Percentiles rank a stretch among this genome's conserved stretches.
Conservation (phyloP, 495 filamentous ascomycete species). For the Thermochaetoides thermophila region DNA sequence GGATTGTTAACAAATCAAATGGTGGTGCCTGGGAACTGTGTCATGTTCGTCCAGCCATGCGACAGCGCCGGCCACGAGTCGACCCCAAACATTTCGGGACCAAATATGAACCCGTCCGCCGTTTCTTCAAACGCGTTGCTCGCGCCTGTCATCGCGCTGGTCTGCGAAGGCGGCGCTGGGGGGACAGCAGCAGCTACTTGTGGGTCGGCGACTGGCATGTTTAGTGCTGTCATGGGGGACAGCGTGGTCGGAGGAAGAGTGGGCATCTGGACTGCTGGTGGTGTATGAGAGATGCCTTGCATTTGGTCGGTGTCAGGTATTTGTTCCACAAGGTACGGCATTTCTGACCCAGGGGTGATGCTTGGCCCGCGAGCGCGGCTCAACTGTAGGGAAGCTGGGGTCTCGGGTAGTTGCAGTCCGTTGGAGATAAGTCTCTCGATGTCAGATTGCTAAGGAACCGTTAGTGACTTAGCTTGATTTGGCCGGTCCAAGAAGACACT, state of each 20-base stretch:
- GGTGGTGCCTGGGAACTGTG: slow-evolving; percentile 3
- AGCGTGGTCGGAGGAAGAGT: neutral
- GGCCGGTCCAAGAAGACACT: slow-evolving; percentile 6
- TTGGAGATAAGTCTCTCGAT: slow-evolving; percentile 29
- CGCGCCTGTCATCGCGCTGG: slow-evolving; percentile 12
- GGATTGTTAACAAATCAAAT: too few relatives aligned
- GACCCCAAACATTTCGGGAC: slow-evolving; percentile 10
- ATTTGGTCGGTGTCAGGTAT: neutral
- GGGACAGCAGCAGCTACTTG: neutral
- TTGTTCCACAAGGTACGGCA: slow-evolving; percentile 5
- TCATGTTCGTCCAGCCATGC: slow-evolving; percentile 9
- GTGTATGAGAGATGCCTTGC: neutral
- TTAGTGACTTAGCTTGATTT: neutral
- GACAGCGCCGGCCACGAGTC: slow-evolving; percentile 13
- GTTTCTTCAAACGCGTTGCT: slow-evolving; percentile 19
- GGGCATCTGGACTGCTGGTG: slow-evolving; percentile 1
- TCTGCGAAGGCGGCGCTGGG: slow-evolving; percentile 8
- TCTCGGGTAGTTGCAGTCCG: slow-evolving; percentile 13
- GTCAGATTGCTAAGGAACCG: slow-evolving; percentile 22
- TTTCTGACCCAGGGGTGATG: slow-evolving; percentile 3
- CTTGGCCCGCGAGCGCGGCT: slow-evolving; percentile 3
- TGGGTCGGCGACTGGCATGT: too few relatives aligned
- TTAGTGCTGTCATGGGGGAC: slow-evolving; percentile 2
- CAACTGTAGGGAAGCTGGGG: neutral
- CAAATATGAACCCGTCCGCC: slow-evolving; percentile 14